These are phyloP conservation scores for Scutellaria barbata DNA, from an alignment of 257 asterid species.

Conservation along the genomic window DNA sequence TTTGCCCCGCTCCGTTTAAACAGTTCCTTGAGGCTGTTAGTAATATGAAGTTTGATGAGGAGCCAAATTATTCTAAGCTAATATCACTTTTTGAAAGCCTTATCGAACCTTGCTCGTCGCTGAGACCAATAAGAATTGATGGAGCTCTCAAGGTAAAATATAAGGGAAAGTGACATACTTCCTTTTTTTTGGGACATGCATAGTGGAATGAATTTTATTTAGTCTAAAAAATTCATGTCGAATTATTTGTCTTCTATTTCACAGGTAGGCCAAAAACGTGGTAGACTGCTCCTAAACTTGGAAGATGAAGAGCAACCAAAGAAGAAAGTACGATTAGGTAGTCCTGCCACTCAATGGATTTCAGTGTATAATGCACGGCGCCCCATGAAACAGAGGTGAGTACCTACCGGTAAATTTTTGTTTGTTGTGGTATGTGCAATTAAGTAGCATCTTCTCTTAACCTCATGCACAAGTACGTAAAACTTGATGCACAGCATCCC, in stretches of 20 bases:
- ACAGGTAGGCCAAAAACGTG: slow-evolving; percentile 95
- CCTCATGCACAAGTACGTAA: neutral
- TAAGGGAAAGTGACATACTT: neutral
- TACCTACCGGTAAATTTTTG: slow-evolving; percentile 11
- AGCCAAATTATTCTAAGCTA: slow-evolving; percentile 89
- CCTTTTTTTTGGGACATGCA: neutral
- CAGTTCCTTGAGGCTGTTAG: slow-evolving; percentile 92
- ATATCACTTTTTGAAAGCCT: slow-evolving; percentile 85
- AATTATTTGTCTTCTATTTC: slow-evolving; percentile 26
- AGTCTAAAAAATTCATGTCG: neutral
- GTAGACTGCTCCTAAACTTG: slow-evolving; percentile 82
- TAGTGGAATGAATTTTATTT: neutral
- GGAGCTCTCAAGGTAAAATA: slow-evolving; percentile 89
- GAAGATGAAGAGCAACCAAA: slow-evolving; percentile 99
- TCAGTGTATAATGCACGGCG: slow-evolving; percentile 92
- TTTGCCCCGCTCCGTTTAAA: slow-evolving; percentile 93
- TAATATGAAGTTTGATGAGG: slow-evolving; percentile 98
- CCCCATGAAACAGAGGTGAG: slow-evolving; percentile 96
- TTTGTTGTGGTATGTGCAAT: slow-evolving; percentile 1
- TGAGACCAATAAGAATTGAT: slow-evolving; percentile 93
- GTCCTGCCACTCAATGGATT: slow-evolving; percentile 98
- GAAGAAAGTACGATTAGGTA: slow-evolving; percentile 94
- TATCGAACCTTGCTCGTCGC: slow-evolving; percentile 81
- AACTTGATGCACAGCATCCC: slow-evolving; percentile 74
- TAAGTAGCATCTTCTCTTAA: slow-evolving; percentile 5